Conservation (phyloP, 1,284 basidiomycete genomes). For the Ceratobasidium papillatum region DNA sequence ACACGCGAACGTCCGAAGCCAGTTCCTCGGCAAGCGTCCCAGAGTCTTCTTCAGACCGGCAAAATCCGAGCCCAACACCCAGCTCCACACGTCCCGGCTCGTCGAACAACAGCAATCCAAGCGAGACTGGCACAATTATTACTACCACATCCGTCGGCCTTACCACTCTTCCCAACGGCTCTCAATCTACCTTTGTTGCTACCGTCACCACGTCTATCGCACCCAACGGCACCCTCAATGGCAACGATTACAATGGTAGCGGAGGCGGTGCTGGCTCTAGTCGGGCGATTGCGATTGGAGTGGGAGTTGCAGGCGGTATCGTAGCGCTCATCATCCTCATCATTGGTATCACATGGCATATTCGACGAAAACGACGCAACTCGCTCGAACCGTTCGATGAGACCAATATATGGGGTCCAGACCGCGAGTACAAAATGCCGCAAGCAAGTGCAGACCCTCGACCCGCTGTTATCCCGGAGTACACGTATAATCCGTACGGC, state of each 20-base stretch:
- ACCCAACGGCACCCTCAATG: conserved; percentile 30
- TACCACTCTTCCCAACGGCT: conserved; percentile 27
- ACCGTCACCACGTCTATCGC: conserved; percentile 15
- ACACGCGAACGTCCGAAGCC: not conserved
- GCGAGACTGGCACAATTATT: conserved; percentile 23
- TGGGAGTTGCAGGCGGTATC: conserved; percentile 31
- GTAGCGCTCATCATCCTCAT: conserved; percentile 31
- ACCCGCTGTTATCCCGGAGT: not conserved
- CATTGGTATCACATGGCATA: conserved; percentile 36
- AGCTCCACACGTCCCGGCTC: not conserved
- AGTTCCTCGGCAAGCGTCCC: not conserved
- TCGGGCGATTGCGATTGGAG: conserved; percentile 31
- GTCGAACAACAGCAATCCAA: conserved; percentile 11
- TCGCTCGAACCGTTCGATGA: not conserved
- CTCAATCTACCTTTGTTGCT: conserved; percentile 3
- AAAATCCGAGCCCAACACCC: not conserved
- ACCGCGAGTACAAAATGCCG: not conserved
- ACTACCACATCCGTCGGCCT: conserved; percentile 3
- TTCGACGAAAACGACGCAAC: conserved; percentile 25
- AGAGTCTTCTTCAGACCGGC: not conserved
- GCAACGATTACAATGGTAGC: conserved; percentile 1
- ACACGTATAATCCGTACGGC: conserved; percentile 31
- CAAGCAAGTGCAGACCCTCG: not conserved
- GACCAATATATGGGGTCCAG: not conserved
- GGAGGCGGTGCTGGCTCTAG: not conserved